Base-by-base conservation (phyloP, 2,329 filamentous ascomycete species). In the Mycosphaerella arachidis region DNA sequence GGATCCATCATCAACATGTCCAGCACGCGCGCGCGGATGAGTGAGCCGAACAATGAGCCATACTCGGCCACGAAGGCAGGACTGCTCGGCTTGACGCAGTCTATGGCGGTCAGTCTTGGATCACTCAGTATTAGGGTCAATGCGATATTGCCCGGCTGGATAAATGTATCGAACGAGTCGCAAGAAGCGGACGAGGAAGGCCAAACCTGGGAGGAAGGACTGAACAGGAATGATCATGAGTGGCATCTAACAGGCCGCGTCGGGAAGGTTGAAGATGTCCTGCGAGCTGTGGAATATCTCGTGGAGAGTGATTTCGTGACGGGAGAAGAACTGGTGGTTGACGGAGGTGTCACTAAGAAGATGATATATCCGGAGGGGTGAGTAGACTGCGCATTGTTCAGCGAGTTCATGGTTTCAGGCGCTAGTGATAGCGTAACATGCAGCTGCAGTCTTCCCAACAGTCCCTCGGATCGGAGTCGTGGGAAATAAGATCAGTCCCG, bases 221-320 rank as follows among this genome's bases (percentile, higher is more conserved):
- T 82, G 63, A 74, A 68, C 1, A 70, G 76, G 59, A 75, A 76
- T 43, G 81, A 83, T 61, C 74, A 76, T 30, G 60, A 68, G 54
- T 82, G 80, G 80, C 80, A 83, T 69, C 72, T 79, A 30, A 78
- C 76, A 7, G 79, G 80, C 3, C 69, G 80, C 52, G 81, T 82
- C 4, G 81, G 80, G 1, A 78, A 75, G 59, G 79, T 79, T 1
- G 79, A 81, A 37, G 80, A 82, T 67, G 70, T 79, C 45, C 62
- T 69, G 18, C 71, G 66, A 55, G 75, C 77, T 4, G 74, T 78
- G 37, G 71, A 76, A 62, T 79, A 77, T 67, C 63, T 78, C 16
- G 67, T 73, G 27, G 72, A 71, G 12, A 74, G 66, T 40, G 75
- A 75, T 7, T 77, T 76, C 50, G 74, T 77, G 18, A 78, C 74